Evolutionary conservation across 345 rosid genomes (phyloP).

Genomic region (Microcos paniculata): DNA sequence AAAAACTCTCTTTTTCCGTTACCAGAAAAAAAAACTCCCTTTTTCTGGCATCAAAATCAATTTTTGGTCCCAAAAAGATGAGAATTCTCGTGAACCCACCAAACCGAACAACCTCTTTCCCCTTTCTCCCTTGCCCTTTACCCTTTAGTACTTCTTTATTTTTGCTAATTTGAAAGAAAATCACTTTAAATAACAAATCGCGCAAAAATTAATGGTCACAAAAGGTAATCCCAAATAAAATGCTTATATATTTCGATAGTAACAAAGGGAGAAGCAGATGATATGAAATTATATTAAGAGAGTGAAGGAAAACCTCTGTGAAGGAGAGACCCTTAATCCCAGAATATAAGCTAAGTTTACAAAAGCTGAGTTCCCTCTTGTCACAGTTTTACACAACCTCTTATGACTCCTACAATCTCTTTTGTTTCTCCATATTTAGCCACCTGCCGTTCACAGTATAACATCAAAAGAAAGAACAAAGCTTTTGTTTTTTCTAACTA

Average conservation of each 20-base stretch:
- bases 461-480: too few species aligned
- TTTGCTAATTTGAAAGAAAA: neutral
- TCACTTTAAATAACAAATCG: neutral
- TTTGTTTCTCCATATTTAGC: slow-evolving; percentile 60
- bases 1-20: neutral
- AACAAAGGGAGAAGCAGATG: too few species aligned
- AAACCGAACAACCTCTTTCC: neutral
- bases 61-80: neutral
- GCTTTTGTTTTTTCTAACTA: too few species aligned
- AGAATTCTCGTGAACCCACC: neutral
- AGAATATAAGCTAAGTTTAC: slow-evolving; percentile 60
- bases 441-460: slow-evolving; percentile 43
- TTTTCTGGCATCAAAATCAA: neutral
- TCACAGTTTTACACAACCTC: slow-evolving; percentile 66
- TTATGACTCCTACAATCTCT: slow-evolving; percentile 59
- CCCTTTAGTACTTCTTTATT: too few species aligned
- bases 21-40: neutral
- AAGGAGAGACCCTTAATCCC: slow-evolving; percentile 70
- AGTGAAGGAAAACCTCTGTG: slow-evolving; percentile 43
- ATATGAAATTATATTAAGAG: too few species aligned
- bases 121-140: too few species aligned
- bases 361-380: slow-evolving; percentile 41
- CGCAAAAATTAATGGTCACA: slow-evolving; percentile 10
- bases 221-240: too few species aligned
- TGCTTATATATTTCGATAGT: too few species aligned